Evolutionary conservation across 345 rosid genomes (phyloP).

Genomic region (Lumnitzera littorea): DNA sequence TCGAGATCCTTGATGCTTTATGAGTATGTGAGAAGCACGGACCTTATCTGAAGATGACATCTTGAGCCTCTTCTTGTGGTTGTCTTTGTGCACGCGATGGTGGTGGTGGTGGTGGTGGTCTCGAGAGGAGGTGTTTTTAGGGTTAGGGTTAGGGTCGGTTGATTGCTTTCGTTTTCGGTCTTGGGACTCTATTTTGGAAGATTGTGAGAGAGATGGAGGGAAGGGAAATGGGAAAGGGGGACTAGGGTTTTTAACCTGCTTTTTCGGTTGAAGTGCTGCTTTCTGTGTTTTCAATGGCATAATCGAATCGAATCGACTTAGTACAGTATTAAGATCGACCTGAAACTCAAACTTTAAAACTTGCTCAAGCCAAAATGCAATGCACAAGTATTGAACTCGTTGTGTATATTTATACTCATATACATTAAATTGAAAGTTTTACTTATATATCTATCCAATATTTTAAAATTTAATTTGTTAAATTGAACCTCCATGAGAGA

Average conservation of each 20-base stretch:
- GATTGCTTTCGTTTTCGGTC: conserved; percentile 51
- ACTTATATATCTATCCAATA: too few species aligned
- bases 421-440: too few species aligned
- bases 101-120: conserved; percentile 4
- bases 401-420: too few species aligned
- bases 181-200: conserved; percentile 43
- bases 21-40: conserved; percentile 81
- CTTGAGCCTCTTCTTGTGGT: conserved; percentile 24
- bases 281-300: too few species aligned
- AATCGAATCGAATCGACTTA: too few species aligned
- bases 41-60: conserved; percentile 47
- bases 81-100: conserved; percentile 9
- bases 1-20: conserved; percentile 92
- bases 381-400: too few species aligned
- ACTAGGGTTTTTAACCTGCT: neutral
- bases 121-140: conserved; percentile 26
- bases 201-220: neutral
- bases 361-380: too few species aligned
- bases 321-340: too few species aligned
- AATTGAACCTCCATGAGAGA: too few species aligned
- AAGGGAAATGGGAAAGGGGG: neutral
- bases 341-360: too few species aligned
- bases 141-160: conserved; percentile 21
- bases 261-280: neutral
- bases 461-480: too few species aligned